Evolutionary conservation across 1,284 basidiomycete genomes (phyloP).

Genomic region (Cystobasidium pallidum): DNA sequence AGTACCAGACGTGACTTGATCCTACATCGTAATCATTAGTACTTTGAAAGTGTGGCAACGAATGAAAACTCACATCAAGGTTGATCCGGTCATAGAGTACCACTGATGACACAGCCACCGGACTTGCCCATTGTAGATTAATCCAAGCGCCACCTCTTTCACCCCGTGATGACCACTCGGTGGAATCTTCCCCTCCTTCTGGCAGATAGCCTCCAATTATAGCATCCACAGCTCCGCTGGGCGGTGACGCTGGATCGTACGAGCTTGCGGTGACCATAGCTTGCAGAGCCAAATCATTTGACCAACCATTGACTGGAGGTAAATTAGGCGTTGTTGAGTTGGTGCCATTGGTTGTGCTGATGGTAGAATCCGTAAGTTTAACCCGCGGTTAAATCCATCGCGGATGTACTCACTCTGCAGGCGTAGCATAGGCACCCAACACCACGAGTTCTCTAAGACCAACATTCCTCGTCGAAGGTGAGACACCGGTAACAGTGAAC

Average conservation of each 20-base stretch:
- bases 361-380: not conserved
- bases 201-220: constrained; percentile 45
- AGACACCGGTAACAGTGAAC: constrained; percentile 46
- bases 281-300: constrained; percentile 36
- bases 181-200: constrained; percentile 15
- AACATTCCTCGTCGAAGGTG: constrained; percentile 34
- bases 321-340: constrained; percentile 9
- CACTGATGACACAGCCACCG: constrained; percentile 39
- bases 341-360: constrained; percentile 11
- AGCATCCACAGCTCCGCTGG: constrained; percentile 46
- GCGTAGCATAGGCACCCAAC: not conserved
- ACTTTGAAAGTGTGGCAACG: not conserved
- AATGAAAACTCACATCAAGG: constrained; percentile 21
- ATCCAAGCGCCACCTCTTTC: constrained; percentile 43
- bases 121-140: constrained; percentile 42
- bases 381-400: not conserved
- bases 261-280: constrained; percentile 40
- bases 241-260: constrained; percentile 19
- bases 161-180: constrained; percentile 46
- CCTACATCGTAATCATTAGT: constrained; percentile 6
- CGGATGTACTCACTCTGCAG: not conserved
- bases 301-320: constrained; percentile 18
- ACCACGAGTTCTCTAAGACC: constrained; percentile 48
- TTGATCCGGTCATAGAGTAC: constrained; percentile 42
- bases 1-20: constrained; percentile 46